phyloP scores from a whole-genome alignment of 129 eudicot genomes.

The Pseudognaphalium luteoalbum region DNA sequence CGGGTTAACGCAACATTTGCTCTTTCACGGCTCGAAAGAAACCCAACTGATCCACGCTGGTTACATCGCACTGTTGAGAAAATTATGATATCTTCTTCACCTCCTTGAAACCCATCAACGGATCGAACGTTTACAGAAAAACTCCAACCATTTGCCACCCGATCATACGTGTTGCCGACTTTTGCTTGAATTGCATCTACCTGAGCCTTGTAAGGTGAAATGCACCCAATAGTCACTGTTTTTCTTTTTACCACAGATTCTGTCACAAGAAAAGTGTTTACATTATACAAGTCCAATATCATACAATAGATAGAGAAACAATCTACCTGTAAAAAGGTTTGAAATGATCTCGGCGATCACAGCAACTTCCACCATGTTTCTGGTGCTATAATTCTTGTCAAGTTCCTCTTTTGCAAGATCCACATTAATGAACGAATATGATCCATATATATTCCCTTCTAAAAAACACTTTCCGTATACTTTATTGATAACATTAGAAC shows the following conservation, averaged over 20 bases:
- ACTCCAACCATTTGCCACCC: conserved; percentile 12
- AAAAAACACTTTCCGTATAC: conserved; percentile 35
- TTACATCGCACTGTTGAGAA: conserved; percentile 70
- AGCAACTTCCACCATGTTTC: conserved; percentile 54
- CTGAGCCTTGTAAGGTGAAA: conserved; percentile 49
- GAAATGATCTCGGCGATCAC: conserved; percentile 43
- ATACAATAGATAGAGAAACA: conserved; percentile 20
- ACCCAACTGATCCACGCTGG: conserved; percentile 55
- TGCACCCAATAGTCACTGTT: conserved; percentile 38
- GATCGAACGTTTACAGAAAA: conserved; percentile 56
- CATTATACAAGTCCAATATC: neutral
- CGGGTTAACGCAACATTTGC: conserved; percentile 77
- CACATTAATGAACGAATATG: conserved; percentile 59
- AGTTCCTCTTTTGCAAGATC: conserved; percentile 43
- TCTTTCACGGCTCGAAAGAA: conserved; percentile 53
- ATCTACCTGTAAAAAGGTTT: conserved; percentile 46
- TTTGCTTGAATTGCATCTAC: conserved; percentile 38
- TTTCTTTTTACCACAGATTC: conserved; percentile 34
- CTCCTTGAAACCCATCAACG: conserved; percentile 79
- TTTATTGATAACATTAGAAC: conserved; percentile 40
- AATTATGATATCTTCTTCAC: conserved; percentile 72
- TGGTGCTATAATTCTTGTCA: conserved; percentile 37
- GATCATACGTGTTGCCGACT: conserved; percentile 42
- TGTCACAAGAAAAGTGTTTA: neutral
- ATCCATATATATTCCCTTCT: conserved; percentile 39